Evolutionary conservation across 2,329 filamentous ascomycete genomes (phyloP), one percentile per base, ranked within the genome.

Genomic region (Aureobasidium sp.): DNA sequence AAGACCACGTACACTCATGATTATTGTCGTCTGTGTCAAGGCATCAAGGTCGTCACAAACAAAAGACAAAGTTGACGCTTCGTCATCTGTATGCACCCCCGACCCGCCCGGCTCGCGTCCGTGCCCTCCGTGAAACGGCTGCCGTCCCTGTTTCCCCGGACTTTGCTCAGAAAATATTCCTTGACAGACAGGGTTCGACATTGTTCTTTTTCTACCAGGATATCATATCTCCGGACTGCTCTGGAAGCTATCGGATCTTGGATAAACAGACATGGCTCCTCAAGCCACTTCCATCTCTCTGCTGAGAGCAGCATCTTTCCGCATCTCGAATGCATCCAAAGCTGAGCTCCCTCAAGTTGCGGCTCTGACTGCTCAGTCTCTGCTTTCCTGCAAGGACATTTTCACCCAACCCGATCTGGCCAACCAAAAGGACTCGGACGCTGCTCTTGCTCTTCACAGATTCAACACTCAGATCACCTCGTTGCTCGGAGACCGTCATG

Each of bases 381-480:
- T 87, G 55, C 75, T 75, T 66, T 78, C 77, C 68, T 85, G 81
- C 73, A 77, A 73, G 65, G 73, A 78, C 49, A 70, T 88, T 29
- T 78, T 95, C 37, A 88, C 89, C 4, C 76, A 81, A 5, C 74
- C 84, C 8, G 81, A 83, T 62, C 71, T 69, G 33, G 78, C 82
- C 62, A 81, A 82, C 60, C 75, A 77, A 63, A 87, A 86, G 66
- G 79, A 83, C 60, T 82, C 80, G 7, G 89, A 93, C 62, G 78
- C 79, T 45, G 75, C 85, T 0, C 77, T 87, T n/a, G 81, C 90
- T 21, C 81, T 94, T 1, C 89, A 95, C 73, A 93, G 89, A 71
- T 79, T 95, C 68, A 90, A 88, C 70, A 90, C 88, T 4, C 85
- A 89, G 57, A 78, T 96, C 62, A 86, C 84, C 1, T 85, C 88